A percentile compares a stretch with the other conserved stretches of the same genome.
Evolutionary conservation across 2,329 filamentous ascomycete genomes (phyloP).

Genomic region (Fusarium cicatricum): DNA sequence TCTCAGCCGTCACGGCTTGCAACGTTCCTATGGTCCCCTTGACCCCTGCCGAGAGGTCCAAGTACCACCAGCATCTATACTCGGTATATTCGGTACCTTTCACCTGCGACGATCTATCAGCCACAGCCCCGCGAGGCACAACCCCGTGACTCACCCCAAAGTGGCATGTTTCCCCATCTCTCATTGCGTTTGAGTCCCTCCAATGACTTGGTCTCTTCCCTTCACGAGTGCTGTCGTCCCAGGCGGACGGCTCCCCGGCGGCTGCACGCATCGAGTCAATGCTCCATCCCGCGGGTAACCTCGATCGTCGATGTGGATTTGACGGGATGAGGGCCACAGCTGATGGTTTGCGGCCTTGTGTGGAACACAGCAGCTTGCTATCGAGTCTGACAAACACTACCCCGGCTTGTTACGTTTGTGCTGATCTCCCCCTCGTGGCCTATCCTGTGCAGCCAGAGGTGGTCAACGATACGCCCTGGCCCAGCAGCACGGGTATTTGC

Average conservation of each 20-base stretch:
- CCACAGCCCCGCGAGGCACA: slow-evolving; percentile 32
- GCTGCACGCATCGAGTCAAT: slow-evolving; percentile 30
- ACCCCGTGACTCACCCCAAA: slow-evolving; percentile 35
- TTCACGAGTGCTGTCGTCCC: slow-evolving; percentile 2
- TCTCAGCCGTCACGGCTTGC: slow-evolving; percentile 34
- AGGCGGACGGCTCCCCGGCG: slow-evolving; percentile 27
- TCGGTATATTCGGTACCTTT: slow-evolving; percentile 11
- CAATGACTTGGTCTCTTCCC: slow-evolving; percentile 27
- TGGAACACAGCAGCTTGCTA: slow-evolving; percentile 17
- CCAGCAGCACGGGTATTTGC: slow-evolving; percentile 7
- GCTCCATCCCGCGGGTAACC: slow-evolving; percentile 11
- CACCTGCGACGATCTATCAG: slow-evolving; percentile 31
- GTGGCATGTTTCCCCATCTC: slow-evolving; percentile 31
- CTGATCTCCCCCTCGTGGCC: slow-evolving; percentile 18
- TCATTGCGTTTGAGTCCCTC: slow-evolving; percentile 4
- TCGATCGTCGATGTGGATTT: slow-evolving; percentile 23
- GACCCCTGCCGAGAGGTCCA: slow-evolving; percentile 1
- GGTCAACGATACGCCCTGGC: slow-evolving; percentile 2
- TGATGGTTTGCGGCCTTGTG: slow-evolving; percentile 20
- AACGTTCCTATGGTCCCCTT: slow-evolving; percentile 19
- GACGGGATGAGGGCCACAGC: slow-evolving; percentile 14
- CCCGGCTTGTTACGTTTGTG: slow-evolving; percentile 12
- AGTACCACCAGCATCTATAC: slow-evolving; percentile 9
- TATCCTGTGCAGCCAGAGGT: slow-evolving; percentile 18
- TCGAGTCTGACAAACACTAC: slow-evolving; percentile 21